Evolutionary conservation across 306 rosid genomes (phyloP), one percentile per base, ranked within the genome.

Genomic region (Trifolium repens): DNA sequence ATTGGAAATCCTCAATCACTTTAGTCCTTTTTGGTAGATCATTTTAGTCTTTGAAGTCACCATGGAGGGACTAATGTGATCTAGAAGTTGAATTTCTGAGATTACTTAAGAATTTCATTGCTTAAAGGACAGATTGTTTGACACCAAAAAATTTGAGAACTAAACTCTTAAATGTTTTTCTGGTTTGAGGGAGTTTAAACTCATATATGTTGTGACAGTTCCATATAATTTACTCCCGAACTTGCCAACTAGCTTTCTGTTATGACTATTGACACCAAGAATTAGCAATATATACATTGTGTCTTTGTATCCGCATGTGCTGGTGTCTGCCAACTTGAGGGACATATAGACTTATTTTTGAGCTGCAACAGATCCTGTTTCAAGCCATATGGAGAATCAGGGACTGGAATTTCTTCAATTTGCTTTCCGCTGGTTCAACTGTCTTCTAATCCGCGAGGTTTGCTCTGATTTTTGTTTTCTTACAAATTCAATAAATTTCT

Each of bases 371-470:
- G 98, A 90, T 79, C 98, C 97, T 77, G 89, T 90, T 71, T 94
- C 97, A 78, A 91, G 84, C 85, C 98, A 94, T 77, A 81, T 94
- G 96, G 98, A 94, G 84, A 85, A 91, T 73, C 94, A 91, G 74
- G 98, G 97, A 71, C 84, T 94, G 77, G 98, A 94, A 47, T 94
- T 91, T 91, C 94, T 94, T 86, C 98, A 94, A 82, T 94, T 94
- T 86, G 97, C 98, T 81, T 94, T 94, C 85, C 94, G 98, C 69
- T 94, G 98, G 98, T 91, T 89, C 91, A 94, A 94, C 85, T 94
- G 98, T 87, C 97, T 94, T 75, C 82, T 94, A 77, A 94, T 94
- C 78, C 96, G 98, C 0, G 98, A 94, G 98, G 98, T 94, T 83
- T 75, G 81, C 72, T 77, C 27, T 74, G 54, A 63, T 53, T 61